phyloP scores from a whole-genome alignment of 2,329 filamentous ascomycete genomes.

The Neocucurbitaria cava region DNA sequence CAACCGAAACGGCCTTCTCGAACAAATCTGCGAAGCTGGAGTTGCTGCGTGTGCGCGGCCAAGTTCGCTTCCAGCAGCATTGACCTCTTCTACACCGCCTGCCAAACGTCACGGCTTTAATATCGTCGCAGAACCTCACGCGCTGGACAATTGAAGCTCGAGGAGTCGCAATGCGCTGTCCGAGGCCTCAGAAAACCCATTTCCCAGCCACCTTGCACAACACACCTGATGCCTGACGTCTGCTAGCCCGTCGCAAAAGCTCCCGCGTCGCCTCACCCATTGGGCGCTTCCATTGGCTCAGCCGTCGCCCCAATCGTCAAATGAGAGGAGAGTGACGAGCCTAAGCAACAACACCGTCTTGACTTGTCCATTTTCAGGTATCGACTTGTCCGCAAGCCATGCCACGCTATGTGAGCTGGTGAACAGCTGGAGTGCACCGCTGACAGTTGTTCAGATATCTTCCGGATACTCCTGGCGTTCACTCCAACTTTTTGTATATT shows the following conservation, averaged over 20 bases:
- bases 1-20: conserved; percentile 23
- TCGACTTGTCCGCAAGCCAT: conserved; percentile 32
- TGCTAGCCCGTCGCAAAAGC: conserved; percentile 41
- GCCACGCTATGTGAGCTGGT: conserved; percentile 27
- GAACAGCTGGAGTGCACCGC: conserved; percentile 16
- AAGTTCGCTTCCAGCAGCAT: conserved; percentile 42
- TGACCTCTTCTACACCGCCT: conserved; percentile 50
- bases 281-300: conserved; percentile 44
- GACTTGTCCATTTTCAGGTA: conserved; percentile 44
- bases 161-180: conserved; percentile 50
- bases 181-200: conserved; percentile 36
- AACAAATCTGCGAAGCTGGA: conserved; percentile 22
- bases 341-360: conserved; percentile 35
- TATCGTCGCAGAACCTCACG: conserved; percentile 41
- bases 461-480: conserved; percentile 23
- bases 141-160: conserved; percentile 36
- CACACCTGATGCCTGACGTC: conserved; percentile 43
- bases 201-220: conserved; percentile 41
- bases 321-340: conserved; percentile 37
- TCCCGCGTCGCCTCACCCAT: conserved; percentile 41
- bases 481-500: conserved; percentile 31
- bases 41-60: conserved; percentile 24
- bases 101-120: conserved; percentile 43
- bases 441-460: conserved; percentile 38
- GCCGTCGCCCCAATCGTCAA: conserved; percentile 31